These are phyloP conservation scores for Panicum virgatum DNA, from an alignment of 202 grass and related monocot species.

Conservation along the genomic window DNA sequence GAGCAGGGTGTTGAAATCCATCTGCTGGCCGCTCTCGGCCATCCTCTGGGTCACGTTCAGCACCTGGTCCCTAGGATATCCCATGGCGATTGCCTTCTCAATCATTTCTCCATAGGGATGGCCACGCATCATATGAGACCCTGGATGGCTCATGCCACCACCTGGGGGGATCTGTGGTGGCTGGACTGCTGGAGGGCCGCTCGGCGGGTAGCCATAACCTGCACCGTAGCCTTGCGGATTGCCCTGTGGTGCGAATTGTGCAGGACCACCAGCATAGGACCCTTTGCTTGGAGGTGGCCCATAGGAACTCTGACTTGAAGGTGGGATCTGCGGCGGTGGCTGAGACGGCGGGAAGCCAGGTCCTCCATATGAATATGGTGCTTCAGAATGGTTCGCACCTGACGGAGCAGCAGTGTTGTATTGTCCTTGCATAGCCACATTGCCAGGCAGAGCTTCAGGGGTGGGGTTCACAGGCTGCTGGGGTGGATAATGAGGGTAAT, in stretches of 20 bases:
- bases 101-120: conserved; percentile 81
- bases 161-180: conserved; percentile 42
- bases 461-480: conserved; percentile 64
- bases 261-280: conserved; percentile 47
- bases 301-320: conserved; percentile 59
- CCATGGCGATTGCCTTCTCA: conserved; percentile 91
- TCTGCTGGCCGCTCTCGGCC: conserved; percentile 56
- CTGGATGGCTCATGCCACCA: conserved; percentile 45
- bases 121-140: conserved; percentile 54
- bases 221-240: conserved; percentile 53
- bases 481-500: conserved; percentile 71
- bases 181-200: conserved; percentile 42
- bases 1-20: conserved; percentile 85
- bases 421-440: conserved; percentile 55
- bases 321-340: conserved; percentile 40
- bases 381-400: conserved; percentile 54
- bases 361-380: conserved; percentile 60
- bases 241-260: conserved; percentile 59
- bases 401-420: conserved; percentile 57
- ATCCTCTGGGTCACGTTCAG: conserved; percentile 74
- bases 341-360: conserved; percentile 49
- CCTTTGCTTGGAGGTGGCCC: conserved; percentile 55
- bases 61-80: conserved; percentile 89
- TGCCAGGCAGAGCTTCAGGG: conserved; percentile 64
- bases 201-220: conserved; percentile 45